Percentiles rank a stretch among this genome's conserved stretches.
These are phyloP conservation scores for Lathyrus aphaca DNA, from an alignment of 306 rosid genomes.

Conservation along the genomic window DNA sequence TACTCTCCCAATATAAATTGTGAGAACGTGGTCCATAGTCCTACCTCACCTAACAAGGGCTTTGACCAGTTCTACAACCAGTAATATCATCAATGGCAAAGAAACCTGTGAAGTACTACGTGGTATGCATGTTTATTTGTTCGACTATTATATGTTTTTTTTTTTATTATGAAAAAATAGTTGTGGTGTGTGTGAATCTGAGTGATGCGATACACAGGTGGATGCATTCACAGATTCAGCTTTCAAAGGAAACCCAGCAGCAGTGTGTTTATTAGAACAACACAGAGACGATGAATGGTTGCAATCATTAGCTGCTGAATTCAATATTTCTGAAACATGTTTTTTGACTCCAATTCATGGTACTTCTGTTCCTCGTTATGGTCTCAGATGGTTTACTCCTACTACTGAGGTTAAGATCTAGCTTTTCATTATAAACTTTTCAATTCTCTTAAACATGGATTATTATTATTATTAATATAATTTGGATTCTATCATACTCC, in stretches of 20 bases:
- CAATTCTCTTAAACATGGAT: neutral
- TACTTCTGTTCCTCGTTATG: constrained; percentile 51
- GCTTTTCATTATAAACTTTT: neutral
- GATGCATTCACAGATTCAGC: constrained; percentile 75
- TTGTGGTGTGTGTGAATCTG: neutral
- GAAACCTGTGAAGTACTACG: constrained; percentile 34
- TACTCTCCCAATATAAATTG: neutral
- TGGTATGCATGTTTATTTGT: constrained; percentile 21
- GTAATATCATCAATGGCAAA: constrained; percentile 24
- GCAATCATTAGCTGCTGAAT: constrained; percentile 63
- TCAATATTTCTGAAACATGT: constrained; percentile 60
- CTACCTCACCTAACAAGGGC: neutral
- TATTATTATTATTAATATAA: neutral
- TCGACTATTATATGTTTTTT: neutral
- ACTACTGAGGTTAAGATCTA: constrained; percentile 44
- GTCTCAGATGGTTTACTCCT: constrained; percentile 88
- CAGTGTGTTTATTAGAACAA: constrained; percentile 68
- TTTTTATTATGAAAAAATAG: neutral
- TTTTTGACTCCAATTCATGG: constrained; percentile 49
- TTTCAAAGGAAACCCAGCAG: constrained; percentile 81
- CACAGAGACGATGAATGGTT: constrained; percentile 60
- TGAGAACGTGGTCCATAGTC: neutral
- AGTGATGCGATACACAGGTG: constrained; percentile 43
- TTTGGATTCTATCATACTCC: constrained; percentile 25
- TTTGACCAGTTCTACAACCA: neutral